Evolutionary conservation across 306 rosid genomes (phyloP).

Genomic region (Casuarina cunninghamiana): DNA sequence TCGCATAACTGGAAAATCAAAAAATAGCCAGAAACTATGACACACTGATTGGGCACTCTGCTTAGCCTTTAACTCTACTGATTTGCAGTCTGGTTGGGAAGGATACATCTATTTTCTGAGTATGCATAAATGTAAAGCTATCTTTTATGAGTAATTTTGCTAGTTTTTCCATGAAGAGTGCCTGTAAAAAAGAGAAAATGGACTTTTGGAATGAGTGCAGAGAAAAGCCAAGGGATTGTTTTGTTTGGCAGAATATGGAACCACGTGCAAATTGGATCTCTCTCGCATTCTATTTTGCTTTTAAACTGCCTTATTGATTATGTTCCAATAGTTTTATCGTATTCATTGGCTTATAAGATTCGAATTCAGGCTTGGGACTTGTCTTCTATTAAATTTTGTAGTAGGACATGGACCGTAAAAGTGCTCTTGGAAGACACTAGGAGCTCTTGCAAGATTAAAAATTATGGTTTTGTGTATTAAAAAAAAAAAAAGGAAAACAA

Average conservation of each 20-base stretch:
- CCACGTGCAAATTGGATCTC: no score
- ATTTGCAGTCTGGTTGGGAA: background rate
- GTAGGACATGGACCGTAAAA: no score
- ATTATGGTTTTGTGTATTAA: no score
- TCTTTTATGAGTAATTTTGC: background rate
- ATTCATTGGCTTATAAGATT: no score
- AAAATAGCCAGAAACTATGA: constrained; percentile 25
- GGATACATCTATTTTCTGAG: background rate
- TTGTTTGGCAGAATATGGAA: background rate
- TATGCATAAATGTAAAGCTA: background rate
- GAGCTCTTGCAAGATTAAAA: no score
- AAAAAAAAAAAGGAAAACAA: no score
- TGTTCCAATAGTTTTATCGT: no score
- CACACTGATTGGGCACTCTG: background rate
- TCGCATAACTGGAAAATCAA: constrained; percentile 84
- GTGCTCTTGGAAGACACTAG: no score
- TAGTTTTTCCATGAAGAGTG: background rate
- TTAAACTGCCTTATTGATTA: no score
- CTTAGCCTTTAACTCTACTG: background rate
- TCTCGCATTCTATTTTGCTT: no score
- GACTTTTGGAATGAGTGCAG: background rate
- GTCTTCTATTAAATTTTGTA: no score
- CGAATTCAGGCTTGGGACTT: no score
- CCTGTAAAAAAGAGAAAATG: background rate
- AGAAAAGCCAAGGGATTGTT: background rate